Evolutionary conservation across 1,139 yeast species (phyloP), one percentile per base, ranked within the genome.

Genomic region (Pneumocystis canis): DNA sequence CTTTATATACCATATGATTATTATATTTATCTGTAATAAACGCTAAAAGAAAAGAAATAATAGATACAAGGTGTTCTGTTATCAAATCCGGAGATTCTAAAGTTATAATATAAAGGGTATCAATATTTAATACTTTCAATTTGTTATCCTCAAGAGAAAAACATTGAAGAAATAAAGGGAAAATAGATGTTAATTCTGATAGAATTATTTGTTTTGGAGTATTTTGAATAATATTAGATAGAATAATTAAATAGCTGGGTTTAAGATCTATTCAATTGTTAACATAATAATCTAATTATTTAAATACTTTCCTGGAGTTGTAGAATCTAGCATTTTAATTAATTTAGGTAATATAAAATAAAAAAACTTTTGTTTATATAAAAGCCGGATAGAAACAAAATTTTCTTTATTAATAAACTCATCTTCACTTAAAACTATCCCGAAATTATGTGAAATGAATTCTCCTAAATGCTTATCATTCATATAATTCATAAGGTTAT

Each of bases 341-440:
- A 77, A 64, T 25, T 67, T 66, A 3, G 75, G 74, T 11, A 76
- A 68, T 3, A 67, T 75, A 9, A 77, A 75, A 64, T 82, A 82
- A 72, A 88, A 88, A 30, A 87, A 77, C 67, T 84, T 83, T 70
- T 92, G 97, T 71, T 88, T 89, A 76, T 85, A 87, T 37, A 92
- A 77, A 58, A 81, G 72, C 64, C 86, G 80, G 32, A 85, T 81
- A 65, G 84, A 81, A 64, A 85, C 77, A 66, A 82, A 82, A 67
- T 79, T 83, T 58, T 79, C 77, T 69, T 81, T 83, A 61, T 78
- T 75, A 67, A 85, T 81, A 3, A 85, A 75, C 16, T 82, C 80
- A 62, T 86, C 79, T 68, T 88, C 94, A 35, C 82, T 77, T 40
- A 87, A 81, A 25, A 89, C 71, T 1, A 89, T 78, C 56, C 83